phyloP scores from a whole-genome alignment of 139 green algal species.

The Pseudopediastrum boryanum region DNA sequence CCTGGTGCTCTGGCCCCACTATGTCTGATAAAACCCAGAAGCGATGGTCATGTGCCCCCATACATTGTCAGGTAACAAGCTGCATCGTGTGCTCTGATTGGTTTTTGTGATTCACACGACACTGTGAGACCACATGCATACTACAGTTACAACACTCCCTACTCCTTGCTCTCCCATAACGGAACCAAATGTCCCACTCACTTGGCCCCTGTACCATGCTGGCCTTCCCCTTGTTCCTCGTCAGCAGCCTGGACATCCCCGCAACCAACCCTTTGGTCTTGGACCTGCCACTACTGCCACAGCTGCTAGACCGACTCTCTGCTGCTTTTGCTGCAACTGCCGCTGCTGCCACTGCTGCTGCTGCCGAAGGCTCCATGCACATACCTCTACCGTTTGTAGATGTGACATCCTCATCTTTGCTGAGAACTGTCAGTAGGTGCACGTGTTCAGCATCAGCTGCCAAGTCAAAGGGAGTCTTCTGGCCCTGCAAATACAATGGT shows the following conservation, averaged over 20 bases:
- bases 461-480: conserved; percentile 21
- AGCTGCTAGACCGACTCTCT: background rate
- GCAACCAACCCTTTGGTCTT: background rate
- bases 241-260: background rate
- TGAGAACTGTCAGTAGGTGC: background rate
- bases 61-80: too few relatives aligned
- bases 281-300: conserved; percentile 2
- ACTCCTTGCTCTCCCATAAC: background rate
- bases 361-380: background rate
- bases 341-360: background rate
- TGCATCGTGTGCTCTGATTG: too few relatives aligned
- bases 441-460: conserved; percentile 10
- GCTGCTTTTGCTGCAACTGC: background rate
- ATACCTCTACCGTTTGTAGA: background rate
- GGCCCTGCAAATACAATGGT: background rate
- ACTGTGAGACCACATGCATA: background rate
- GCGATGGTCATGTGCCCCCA: too few relatives aligned
- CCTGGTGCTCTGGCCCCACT: too few relatives aligned
- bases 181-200: too few relatives aligned
- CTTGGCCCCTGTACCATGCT: too few relatives aligned
- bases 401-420: background rate
- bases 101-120: too few relatives aligned
- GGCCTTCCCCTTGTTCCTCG: background rate
- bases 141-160: conserved; percentile 2
- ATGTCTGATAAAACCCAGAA: too few relatives aligned